These are phyloP conservation scores for Hymenoscyphus albidus DNA, from an alignment of 2,329 filamentous ascomycete species.

Conservation along the genomic window DNA sequence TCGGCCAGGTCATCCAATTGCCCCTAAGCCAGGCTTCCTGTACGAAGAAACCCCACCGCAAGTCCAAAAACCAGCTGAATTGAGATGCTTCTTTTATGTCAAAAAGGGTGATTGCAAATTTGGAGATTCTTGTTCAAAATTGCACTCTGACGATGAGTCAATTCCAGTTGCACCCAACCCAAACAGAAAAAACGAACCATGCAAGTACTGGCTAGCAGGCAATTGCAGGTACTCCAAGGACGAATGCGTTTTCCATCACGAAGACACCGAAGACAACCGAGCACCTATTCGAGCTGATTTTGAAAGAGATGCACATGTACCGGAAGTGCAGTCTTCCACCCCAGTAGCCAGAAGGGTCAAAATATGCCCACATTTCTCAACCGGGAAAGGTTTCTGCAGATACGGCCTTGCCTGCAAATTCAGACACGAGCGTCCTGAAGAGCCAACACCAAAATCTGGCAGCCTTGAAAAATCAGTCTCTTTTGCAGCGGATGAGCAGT, in stretches of 20 bases:
- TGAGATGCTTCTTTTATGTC: constrained; percentile 2
- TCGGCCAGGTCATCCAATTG: not conserved
- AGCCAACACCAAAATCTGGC: not conserved
- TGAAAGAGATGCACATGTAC: not conserved
- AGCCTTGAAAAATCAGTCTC: constrained; percentile 15
- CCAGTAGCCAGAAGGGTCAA: not conserved
- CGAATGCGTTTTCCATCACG: not conserved
- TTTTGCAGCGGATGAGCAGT: constrained; percentile 12
- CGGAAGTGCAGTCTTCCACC: not conserved
- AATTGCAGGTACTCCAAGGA: constrained; percentile 3
- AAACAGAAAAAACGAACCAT: not conserved
- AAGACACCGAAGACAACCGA: not conserved
- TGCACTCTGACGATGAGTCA: not conserved
- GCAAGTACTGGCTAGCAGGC: constrained; percentile 8
- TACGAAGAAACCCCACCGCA: not conserved
- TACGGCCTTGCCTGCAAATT: not conserved
- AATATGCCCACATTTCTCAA: no score
- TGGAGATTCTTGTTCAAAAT: not conserved
- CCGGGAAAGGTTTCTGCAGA: not conserved
- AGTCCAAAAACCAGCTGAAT: not conserved
- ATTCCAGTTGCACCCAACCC: constrained; percentile 3
- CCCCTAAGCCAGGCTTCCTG: not conserved
- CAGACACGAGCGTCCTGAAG: not conserved
- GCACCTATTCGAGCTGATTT: not conserved
- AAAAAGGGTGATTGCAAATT: not conserved